Evolutionary conservation across 192 early-diverging fungal species (phyloP), one percentile per base, ranked within the genome.

Genomic region (Linnemannia elongata): DNA sequence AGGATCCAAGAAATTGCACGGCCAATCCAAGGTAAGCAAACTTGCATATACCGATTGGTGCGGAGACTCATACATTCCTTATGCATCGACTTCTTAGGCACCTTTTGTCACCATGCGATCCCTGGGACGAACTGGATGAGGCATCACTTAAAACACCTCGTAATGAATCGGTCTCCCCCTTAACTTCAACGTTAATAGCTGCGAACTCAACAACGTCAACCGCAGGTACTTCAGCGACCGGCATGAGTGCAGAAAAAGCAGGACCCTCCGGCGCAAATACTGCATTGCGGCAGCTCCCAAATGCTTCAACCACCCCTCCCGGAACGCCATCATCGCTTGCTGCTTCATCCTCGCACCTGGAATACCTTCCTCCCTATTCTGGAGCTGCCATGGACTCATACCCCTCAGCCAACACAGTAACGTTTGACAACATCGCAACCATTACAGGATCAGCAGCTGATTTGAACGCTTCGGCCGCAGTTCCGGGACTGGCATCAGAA

Each of bases 101-200:
- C 69, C 6, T 42, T 71, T 71, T 71, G 41, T 70, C 18, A 77
- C 39, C 63, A 47, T 54, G 70, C 70, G 78, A 79, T 72, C 54
- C 78, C 39, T 73, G 36, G 72, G 71, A 35, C 35, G 78, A 66
- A 80, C 78, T 74, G 47, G 55, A 68, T 36, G 72, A 47, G 55
- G 22, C 41, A 72, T 33, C 41, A 66, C 60, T 22, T 3, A 80
- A 60, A 68, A 44, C 78, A 33, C 69, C 70, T 54, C 78, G 38
- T 60, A 72, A 79, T 52, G 17, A 45, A 38, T 72, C 70, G 22
- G 35, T 54, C 17, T 54, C 52, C 1, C 17, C 52, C 52, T 15
- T 54, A 54, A 9, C 10, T 45, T 45, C 44, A 45, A 45, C 44
- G 44, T 72, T 22, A 72, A 72, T 42, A 72, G 71, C 71, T 24